Base-by-base conservation (phyloP, 176 grass and related monocot species). In the Aechmea fasciata region DNA sequence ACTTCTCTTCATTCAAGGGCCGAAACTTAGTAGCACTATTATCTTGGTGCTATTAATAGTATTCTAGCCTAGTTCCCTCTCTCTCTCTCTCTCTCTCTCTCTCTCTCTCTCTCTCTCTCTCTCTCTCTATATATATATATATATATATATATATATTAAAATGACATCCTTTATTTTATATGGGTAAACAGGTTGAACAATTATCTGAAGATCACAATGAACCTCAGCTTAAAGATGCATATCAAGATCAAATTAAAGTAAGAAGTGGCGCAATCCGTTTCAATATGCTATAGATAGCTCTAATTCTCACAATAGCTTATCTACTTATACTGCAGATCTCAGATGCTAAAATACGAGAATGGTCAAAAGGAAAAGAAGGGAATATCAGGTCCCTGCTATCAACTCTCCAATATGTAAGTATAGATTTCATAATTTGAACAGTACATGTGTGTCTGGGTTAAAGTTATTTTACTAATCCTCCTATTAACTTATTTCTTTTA, bases 341-440 rank as follows among this genome's bases (percentile, higher is more conserved):
- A 15, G 84, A 93, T 75, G 63, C 77, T 47, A 93, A 97, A 87
- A 85, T 97, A 66, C 63, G 65, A 13, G 86, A 90, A 52, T 93
- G 94, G 94, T 97, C 94, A 61, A 87, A 81, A 64, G 94, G 94
- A 65, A 97, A 92, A 90, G 86, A 92, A 87, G 89, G 85, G 82
- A 97, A 97, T 77, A 97, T 97, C 65, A 87, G 94, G 69, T 92
- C 94, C 64, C 86, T 97, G 82, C 80, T 97, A 63, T 97, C 94
- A 14, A 93, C 94, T 70, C 66, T 97, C 18, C 94, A 97, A 79
- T 81, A 80, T 85, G 94, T 97, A 81, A 97, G 89, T 82, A 75
- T 75, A 26, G 78, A 73, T 66, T 25, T 68, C 76, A 70, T 68
- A 70, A 72, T 48, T 75, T 41, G 33, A 41, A 7, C 33, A 41